Evolutionary conservation across 192 early-diverging fungal species (phyloP), one percentile per base, ranked within the genome.

Genomic region (Backusella liffmaniae): DNA sequence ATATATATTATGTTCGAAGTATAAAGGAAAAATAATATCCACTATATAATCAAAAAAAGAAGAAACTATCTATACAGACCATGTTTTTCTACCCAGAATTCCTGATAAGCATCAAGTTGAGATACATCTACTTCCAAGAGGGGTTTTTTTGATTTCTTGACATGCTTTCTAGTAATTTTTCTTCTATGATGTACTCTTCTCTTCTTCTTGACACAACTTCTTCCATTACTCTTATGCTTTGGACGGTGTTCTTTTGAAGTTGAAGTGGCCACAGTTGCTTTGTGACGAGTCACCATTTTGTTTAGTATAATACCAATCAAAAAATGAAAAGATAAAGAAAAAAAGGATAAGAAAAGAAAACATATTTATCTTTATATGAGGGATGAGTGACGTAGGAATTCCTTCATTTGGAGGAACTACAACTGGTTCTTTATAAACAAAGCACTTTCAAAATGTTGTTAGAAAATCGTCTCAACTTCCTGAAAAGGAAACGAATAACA

Each of bases 31-130:
- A 15, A 23, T 66, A 16, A 12, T 35, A 32, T 34, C 32, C 32
- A 12, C 9, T 5, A 5, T 18, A 10, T 7, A 32, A 26, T 66
- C 8, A 32, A 15, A 51, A 41, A 74, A 32, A 67, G 23, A 18
- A 35, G 13, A 13, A 36, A 4, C 0, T 16, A 13, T 44, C 12
- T 44, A 44, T 44, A 44, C 53, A 21, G 62, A 80, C 80, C 79
- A 79, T 87, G 82, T 66, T 90, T 90, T 56, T 90, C 89, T 42
- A 88, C 86, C 89, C 89, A 90, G 70, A 88, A 76, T 56, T 88
- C 85, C 23, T 84, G 73, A 4, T 84, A 77, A 36, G 77, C 80
- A 65, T 87, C 83, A 56, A 80, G 41, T 5, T 82, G 82, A 15
- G 37, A 56, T 39, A 70, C 39, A 32, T 84, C 80, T 3, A 76